Evolutionary conservation across 1,284 basidiomycete species (phyloP).

Genomic region (Phellinidium pouzarii): DNA sequence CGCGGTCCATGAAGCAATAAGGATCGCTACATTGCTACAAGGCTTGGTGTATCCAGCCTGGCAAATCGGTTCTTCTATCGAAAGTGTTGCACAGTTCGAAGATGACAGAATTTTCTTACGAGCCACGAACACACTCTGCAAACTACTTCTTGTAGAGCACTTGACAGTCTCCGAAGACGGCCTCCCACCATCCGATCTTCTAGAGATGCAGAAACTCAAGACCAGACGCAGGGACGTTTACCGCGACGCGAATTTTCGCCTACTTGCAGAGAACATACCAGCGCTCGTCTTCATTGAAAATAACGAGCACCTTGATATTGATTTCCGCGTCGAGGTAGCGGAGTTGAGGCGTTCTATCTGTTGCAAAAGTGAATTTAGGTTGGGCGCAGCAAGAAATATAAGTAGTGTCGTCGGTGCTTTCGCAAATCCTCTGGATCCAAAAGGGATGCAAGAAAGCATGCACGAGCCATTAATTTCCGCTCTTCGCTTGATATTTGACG

Average conservation of each 20-base stretch:
- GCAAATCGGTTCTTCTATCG: conserved; percentile 41
- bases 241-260: conserved; percentile 53
- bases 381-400: conserved; percentile 65
- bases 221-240: conserved; percentile 64
- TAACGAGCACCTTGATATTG: conserved; percentile 43
- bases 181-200: conserved; percentile 43
- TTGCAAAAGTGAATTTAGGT: conserved; percentile 54
- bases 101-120: conserved; percentile 45
- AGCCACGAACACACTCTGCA: conserved; percentile 56
- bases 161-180: conserved; percentile 23
- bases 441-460: conserved; percentile 40
- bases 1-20: conserved; percentile 58
- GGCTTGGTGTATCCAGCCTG: conserved; percentile 73
- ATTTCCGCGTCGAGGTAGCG: conserved; percentile 40
- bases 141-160: conserved; percentile 46
- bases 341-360: conserved; percentile 53
- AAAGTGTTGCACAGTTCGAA: conserved; percentile 32
- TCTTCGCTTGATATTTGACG: conserved; percentile 53
- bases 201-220: conserved; percentile 59
- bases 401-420: conserved; percentile 62
- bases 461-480: conserved; percentile 62
- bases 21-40: conserved; percentile 61
- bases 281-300: conserved; percentile 63
- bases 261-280: conserved; percentile 56
- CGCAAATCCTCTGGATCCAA: conserved; percentile 51